phyloP scores from a whole-genome alignment of 306 rosid genomes.

The Astragalus membranaceus region DNA sequence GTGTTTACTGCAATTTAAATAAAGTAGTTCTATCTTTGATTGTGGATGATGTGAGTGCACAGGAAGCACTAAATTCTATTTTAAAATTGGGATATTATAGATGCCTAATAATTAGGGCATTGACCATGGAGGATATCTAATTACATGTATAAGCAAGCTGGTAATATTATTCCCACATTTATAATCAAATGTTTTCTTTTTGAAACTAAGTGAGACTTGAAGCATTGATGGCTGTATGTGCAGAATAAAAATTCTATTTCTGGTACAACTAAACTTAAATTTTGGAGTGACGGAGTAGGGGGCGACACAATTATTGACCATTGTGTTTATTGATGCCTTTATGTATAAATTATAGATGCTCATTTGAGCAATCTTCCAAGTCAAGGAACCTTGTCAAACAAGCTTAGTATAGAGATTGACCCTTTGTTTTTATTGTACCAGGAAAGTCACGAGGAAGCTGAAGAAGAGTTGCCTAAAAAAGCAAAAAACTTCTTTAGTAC shows the following conservation, averaged over 20 bases:
- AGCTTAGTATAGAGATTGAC: constrained; percentile 16
- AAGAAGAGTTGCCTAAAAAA: constrained; percentile 88
- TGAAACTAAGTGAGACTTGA: background rate
- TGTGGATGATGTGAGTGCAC: background rate
- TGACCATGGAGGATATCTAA: background rate
- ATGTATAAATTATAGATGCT: background rate
- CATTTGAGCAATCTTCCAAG: constrained; percentile 12
- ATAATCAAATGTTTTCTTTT: background rate
- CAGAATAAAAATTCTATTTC: background rate
- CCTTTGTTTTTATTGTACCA: constrained; percentile 31
- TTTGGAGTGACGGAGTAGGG: background rate
- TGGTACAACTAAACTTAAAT: background rate
- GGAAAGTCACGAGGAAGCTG: constrained; percentile 99
- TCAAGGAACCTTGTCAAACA: background rate
- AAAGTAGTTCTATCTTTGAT: background rate
- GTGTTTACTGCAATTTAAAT: constrained; percentile 3
- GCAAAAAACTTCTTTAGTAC: constrained; percentile 84
- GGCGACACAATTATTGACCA: background rate
- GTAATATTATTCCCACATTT: background rate
- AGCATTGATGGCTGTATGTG: background rate
- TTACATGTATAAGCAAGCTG: constrained; percentile 8
- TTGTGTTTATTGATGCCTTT: background rate
- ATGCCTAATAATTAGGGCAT: background rate
- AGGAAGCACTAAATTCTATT: constrained; percentile 3
- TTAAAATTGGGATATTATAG: background rate